A percentile compares a stretch with the other conserved stretches of the same genome.
phyloP scores from a whole-genome alignment of 2,329 filamentous ascomycete species.

The Aspergillus carbonarius region DNA sequence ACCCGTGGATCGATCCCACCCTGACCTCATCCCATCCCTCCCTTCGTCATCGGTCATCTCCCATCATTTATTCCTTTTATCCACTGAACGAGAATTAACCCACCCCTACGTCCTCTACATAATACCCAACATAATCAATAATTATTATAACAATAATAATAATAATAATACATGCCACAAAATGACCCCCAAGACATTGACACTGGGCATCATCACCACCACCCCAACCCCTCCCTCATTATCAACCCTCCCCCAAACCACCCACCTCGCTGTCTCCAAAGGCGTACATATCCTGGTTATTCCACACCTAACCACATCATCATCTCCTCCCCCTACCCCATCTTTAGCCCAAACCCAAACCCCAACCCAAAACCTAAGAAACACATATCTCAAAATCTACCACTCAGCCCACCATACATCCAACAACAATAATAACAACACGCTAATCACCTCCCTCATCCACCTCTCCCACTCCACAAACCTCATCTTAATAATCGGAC shows the following conservation, averaged over 20 bases:
- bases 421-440: too few relatives aligned
- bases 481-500: constrained; percentile 76
- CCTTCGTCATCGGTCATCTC: too few relatives aligned
- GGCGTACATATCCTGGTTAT: constrained; percentile 74
- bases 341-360: neutral
- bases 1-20: neutral
- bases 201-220: constrained; percentile 45
- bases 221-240: constrained; percentile 58
- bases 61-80: too few relatives aligned
- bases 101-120: too few relatives aligned
- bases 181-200: constrained; percentile 42
- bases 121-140: neutral
- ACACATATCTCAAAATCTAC: constrained; percentile 81
- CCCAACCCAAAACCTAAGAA: constrained; percentile 57
- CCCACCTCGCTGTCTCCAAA: constrained; percentile 60
- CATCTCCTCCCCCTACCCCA: constrained; percentile 60
- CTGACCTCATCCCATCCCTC: neutral
- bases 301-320: constrained; percentile 80
- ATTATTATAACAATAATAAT: too few relatives aligned
- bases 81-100: too few relatives aligned
- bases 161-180: neutral
- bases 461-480: constrained; percentile 74
- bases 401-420: too few relatives aligned
- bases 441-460: too few relatives aligned
- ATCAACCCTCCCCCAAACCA: constrained; percentile 61